Evolutionary conservation across 257 asterid species (phyloP).

Genomic region (Solanum neorickii): DNA sequence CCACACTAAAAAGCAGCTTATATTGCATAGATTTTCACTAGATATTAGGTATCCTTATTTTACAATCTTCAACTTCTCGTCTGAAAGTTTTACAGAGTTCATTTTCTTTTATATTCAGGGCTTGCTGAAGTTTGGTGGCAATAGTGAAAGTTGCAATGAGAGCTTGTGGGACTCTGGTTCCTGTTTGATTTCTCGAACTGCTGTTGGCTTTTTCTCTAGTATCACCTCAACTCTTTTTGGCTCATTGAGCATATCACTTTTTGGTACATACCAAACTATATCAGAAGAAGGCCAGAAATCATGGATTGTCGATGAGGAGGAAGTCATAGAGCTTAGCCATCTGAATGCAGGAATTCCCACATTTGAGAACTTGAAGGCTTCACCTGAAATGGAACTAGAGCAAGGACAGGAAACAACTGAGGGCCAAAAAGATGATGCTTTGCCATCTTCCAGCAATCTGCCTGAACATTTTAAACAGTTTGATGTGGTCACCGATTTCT

Average conservation of each 20-base stretch:
- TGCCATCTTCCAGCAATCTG: constrained; percentile 22
- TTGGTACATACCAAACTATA: constrained; percentile 28
- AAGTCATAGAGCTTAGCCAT: constrained; percentile 32
- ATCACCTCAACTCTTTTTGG: constrained; percentile 51
- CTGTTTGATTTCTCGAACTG: constrained; percentile 50
- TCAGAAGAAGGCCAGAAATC: constrained; percentile 21
- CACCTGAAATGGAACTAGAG: constrained; percentile 14
- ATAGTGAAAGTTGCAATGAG: constrained; percentile 7
- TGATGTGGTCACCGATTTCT: constrained; percentile 72
- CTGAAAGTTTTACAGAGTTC: background rate
- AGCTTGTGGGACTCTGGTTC: constrained; percentile 18
- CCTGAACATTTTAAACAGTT: constrained; percentile 41
- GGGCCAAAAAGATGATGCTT: constrained; percentile 8
- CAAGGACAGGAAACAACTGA: constrained; percentile 17
- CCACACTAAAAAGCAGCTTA: background rate
- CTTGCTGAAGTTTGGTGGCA: constrained; percentile 10
- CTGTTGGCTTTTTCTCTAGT: constrained; percentile 35
- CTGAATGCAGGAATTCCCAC: constrained; percentile 11
- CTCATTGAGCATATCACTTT: constrained; percentile 28
- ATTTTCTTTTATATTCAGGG: constrained; percentile 24
- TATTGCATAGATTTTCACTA: background rate
- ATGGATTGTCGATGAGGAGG: constrained; percentile 18
- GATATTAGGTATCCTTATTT: background rate
- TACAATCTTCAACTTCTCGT: background rate
- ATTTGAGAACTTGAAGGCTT: constrained; percentile 7